Conservation (phyloP, 257 asterid species). For the Salvia splendens region DNA sequence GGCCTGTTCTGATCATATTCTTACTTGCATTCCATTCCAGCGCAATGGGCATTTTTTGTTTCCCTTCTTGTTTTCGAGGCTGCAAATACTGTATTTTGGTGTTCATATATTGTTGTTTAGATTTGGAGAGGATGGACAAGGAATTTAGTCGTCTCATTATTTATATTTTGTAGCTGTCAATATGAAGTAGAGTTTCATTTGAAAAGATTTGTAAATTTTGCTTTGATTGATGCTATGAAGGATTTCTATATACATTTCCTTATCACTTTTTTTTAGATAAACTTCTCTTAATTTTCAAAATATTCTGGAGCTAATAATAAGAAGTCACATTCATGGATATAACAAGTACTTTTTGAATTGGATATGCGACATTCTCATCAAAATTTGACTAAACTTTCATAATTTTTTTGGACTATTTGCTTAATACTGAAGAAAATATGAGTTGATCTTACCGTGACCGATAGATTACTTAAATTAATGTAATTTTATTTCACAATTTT, state of each 20-base stretch:
- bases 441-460: too few relatives aligned
- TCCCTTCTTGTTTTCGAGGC: conserved; percentile 29
- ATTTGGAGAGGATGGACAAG: conserved; percentile 24
- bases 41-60: conserved; percentile 27
- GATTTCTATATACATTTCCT: neutral
- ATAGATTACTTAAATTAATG: too few relatives aligned
- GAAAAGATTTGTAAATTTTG: conserved; percentile 22
- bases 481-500: too few relatives aligned
- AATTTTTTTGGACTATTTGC: too few relatives aligned
- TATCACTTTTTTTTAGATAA: too few relatives aligned
- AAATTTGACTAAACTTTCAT: too few relatives aligned
- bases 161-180: conserved; percentile 39
- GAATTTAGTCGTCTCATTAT: conserved; percentile 8
- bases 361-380: too few relatives aligned
- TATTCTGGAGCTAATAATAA: too few relatives aligned
- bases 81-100: conserved; percentile 6
- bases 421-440: too few relatives aligned
- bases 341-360: too few relatives aligned
- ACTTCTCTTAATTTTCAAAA: too few relatives aligned
- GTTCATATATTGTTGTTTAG: conserved; percentile 26
- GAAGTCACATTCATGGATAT: too few relatives aligned
- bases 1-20: conserved; percentile 28
- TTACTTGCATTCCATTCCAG: conserved; percentile 43
- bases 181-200: conserved; percentile 29
- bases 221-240: conserved; percentile 14